Evolutionary conservation across 2,329 filamentous ascomycete species (phyloP), one percentile per base, ranked within the genome.

Genomic region (Cercospora berteroae): DNA sequence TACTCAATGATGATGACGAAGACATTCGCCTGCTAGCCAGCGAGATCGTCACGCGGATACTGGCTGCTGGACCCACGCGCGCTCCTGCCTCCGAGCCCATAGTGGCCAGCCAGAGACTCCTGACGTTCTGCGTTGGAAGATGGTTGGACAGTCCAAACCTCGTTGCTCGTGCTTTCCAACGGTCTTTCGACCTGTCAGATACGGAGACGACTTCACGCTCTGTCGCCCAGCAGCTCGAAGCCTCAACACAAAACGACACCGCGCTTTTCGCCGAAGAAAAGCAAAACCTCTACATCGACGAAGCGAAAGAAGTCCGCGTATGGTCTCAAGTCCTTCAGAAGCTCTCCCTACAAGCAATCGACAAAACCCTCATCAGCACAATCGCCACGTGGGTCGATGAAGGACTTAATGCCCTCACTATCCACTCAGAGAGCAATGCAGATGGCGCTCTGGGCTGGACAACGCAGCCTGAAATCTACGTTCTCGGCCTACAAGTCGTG

Each of bases 201-300:
- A n/a, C 20, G 9, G 16, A 55, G 4, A 10, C 23, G 3, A 44
- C 10, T 13, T 16, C 42, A 6, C 5, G 13, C 0, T 60, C 65
- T 4, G 69, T 74, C 2, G 60, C 62, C 5, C 64, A 69, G 12
- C 66, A 69, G 23, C 33, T 76, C 23, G 36, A 52, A 18, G 48
- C 50, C 0, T 27, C 48, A 20, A 73, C 77, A 4, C 77, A 78
- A 48, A 79, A 82, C 72, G 86, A 92, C 75, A 86, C 88, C 69
- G 84, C 89, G 3, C 85, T 99, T 0, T 99, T 99, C 77, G 89
- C 87, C 0, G 85, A 93, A 65, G 95, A 99, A 79, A 94, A 96
- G 77, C 93, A 96, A 77, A 99, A 99, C 76, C 84, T 97, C n/a
- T 98, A 92, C 78, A 83, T 94, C 60, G 94, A 98, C 77, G 89